Conservation (phyloP, 345 rosid species). For the Sisymbrium altissimum region DNA sequence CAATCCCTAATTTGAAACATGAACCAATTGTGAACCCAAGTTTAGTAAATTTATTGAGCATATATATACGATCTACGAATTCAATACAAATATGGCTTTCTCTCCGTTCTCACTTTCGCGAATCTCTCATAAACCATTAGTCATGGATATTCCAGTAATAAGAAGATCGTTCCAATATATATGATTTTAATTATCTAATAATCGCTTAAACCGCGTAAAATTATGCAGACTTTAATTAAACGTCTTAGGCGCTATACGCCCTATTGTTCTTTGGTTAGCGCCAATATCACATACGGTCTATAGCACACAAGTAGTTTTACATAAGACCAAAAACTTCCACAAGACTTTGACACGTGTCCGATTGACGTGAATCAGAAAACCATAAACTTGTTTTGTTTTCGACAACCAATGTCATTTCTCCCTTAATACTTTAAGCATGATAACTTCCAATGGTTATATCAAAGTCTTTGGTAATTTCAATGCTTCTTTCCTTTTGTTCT, state of each 20-base stretch:
- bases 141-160: background rate
- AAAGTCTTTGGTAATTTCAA: slow-evolving; percentile 23
- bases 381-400: background rate
- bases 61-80: background rate
- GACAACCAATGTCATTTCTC: slow-evolving; percentile 4
- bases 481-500: slow-evolving; percentile 6
- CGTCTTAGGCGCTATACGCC: background rate
- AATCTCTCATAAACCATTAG: background rate
- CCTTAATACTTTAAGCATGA: slow-evolving; percentile 3
- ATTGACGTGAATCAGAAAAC: slow-evolving; percentile 14
- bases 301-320: background rate
- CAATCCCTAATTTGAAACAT: background rate
- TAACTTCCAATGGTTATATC: slow-evolving; percentile 25
- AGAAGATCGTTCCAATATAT: background rate
- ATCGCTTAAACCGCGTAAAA: background rate
- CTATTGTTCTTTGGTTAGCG: background rate
- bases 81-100: background rate
- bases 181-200: background rate
- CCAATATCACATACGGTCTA: slow-evolving; percentile 3
- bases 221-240: background rate
- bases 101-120: background rate
- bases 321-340: slow-evolving; percentile 15
- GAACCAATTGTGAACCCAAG: background rate
- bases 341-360: slow-evolving; percentile 21
- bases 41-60: background rate